Conservation (phyloP, 225 moss, liverwort and hornwort genomes). For the Marchantia polymorpha region DNA sequence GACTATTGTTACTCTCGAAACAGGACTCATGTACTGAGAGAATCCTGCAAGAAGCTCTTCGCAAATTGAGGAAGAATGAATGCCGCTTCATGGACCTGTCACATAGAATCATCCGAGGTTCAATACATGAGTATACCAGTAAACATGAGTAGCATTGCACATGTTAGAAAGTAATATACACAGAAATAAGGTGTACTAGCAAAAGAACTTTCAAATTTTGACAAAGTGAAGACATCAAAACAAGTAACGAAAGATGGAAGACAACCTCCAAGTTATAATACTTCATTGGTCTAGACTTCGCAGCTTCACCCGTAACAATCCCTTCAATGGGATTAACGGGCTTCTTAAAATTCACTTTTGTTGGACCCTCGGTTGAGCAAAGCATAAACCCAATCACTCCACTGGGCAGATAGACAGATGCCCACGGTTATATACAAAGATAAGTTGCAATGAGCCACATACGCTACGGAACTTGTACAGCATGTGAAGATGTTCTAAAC, state of each 20-base stretch:
- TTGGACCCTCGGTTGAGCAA: conserved; percentile 83
- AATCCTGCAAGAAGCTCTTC: conserved; percentile 20
- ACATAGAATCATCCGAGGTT: not conserved
- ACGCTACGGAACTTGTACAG: not conserved
- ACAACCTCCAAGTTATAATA: conserved; percentile 69
- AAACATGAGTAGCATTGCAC: too few species aligned
- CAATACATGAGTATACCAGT: not conserved
- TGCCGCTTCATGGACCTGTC: conserved; percentile 41
- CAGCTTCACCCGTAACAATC: conserved; percentile 42
- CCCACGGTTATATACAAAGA: not conserved
- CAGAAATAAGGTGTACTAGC: not conserved
- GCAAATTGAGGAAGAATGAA: conserved; percentile 42
- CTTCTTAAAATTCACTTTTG: conserved; percentile 54
- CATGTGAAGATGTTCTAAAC: not conserved
- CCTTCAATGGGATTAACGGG: conserved; percentile 55
- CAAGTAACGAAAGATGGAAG: not conserved
- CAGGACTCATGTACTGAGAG: not conserved
- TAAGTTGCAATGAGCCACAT: not conserved
- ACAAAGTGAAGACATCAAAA: not conserved
- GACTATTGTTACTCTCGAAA: not conserved
- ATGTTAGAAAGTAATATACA: too few species aligned
- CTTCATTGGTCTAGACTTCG: conserved; percentile 51
- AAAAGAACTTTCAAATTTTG: too few species aligned
- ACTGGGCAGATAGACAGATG: conserved; percentile 40
- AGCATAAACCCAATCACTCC: conserved; percentile 98